Conservation (phyloP, 1,284 basidiomycete genomes). For the Trametes pubescens region DNA sequence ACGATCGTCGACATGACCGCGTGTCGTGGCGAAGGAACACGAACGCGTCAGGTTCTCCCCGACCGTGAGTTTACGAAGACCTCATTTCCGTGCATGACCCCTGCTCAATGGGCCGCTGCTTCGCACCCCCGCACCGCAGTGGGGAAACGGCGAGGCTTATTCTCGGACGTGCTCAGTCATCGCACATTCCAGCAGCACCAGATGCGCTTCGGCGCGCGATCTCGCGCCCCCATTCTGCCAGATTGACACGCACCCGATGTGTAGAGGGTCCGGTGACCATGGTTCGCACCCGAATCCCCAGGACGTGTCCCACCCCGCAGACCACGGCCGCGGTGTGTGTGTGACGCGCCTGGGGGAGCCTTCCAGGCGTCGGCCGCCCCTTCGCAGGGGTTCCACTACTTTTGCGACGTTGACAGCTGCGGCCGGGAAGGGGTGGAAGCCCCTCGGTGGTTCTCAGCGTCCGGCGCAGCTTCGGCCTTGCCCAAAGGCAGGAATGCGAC, state of each 20-base stretch:
- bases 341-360: conserved; percentile 8
- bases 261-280: conserved; percentile 26
- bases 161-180: conserved; percentile 31
- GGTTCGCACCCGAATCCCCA: conserved; percentile 13
- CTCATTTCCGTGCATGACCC: background rate
- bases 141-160: conserved; percentile 27
- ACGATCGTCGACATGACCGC: conserved; percentile 5
- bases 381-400: conserved; percentile 14
- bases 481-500: conserved; percentile 12
- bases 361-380: conserved; percentile 29
- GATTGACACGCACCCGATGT: conserved; percentile 29
- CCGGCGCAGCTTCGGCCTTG: conserved; percentile 18
- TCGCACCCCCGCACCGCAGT: conserved; percentile 21
- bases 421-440: conserved; percentile 10
- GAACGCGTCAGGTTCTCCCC: background rate
- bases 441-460: conserved; percentile 5
- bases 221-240: conserved; percentile 15
- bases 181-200: conserved; percentile 15
- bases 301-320: conserved; percentile 13
- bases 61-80: conserved; percentile 7
- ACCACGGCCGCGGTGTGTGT: background rate
- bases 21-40: background rate
- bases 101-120: conserved; percentile 6
- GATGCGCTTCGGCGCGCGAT: conserved; percentile 15
- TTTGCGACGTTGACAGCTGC: conserved; percentile 18